Base-by-base conservation (phyloP, 306 rosid species). In the Delonix regia region DNA sequence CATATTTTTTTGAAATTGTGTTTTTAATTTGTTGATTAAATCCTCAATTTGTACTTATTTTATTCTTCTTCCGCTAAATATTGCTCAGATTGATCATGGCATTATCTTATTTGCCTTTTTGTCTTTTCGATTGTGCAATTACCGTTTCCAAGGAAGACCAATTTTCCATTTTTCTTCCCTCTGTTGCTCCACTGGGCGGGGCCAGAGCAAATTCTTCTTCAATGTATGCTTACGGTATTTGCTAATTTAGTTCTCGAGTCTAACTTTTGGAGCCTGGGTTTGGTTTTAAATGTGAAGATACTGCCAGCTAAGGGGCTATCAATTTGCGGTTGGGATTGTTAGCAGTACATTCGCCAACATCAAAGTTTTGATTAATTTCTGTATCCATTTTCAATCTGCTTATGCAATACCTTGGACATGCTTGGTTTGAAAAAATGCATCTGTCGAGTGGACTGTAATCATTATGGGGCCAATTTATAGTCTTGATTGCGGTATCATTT, bases 1-100 rank as follows among this genome's bases (percentile, higher is more conserved):
- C 56, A 41, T 71, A 62, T 78, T 69, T 14, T 52, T 14, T 64
- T 28, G 16, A 39, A 51, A 15, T 6, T 45, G 70, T 71, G 10
- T 73, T 49, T 12, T 27, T 6, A 16, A 3, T 33, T 9, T 8
- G 15, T 30, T 62, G 3, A 38, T 18, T 16, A 3, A 27, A 34
- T 48, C 39, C 11, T 66, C 34, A 9, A 4, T 65, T 6, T 16
- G 9, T 65, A 19, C 21, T 39, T 21, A 12, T 62, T 13, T 16
- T n/a, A 33, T 5, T 66, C 9, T 21, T 19, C n/a, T 21, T 39
- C 18, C 8, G n/a, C 28, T 41, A 21, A 19, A 6, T 13, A 3
- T 22, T 6, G 4, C 5, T 67, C 19, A 14, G 6, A 41, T 67
- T 67, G 27, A 22, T 67, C 34, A 39, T 36, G 5, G 15, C 18